Conservation (phyloP, 306 rosid genomes). For the Vicia sativa region DNA sequence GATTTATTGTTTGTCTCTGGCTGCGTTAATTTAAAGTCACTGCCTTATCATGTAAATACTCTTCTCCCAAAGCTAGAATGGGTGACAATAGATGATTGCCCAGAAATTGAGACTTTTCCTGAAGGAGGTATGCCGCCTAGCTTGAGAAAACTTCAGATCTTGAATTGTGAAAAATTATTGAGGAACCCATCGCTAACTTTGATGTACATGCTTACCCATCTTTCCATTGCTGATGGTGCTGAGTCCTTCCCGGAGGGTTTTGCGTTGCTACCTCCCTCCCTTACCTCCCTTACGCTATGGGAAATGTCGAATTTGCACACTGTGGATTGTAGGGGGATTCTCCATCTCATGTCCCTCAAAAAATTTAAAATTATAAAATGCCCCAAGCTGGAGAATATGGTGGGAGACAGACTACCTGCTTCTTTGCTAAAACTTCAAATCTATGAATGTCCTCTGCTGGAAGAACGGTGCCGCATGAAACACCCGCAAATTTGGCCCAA, state of each 20-base stretch:
- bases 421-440: background rate
- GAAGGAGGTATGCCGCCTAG: background rate
- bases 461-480: background rate
- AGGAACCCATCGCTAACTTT: background rate
- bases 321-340: background rate
- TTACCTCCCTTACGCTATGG: background rate
- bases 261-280: background rate
- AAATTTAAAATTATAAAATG: background rate
- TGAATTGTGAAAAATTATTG: background rate
- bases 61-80: background rate
- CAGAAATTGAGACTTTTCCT: background rate
- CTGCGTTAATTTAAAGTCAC: background rate
- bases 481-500: slow-evolving; percentile 13
- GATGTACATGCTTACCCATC: background rate
- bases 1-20: background rate
- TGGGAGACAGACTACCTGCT: background rate
- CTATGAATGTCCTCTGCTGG: background rate
- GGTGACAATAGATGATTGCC: background rate
- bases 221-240: background rate
- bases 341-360: background rate
- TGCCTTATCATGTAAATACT: background rate
- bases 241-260: background rate
- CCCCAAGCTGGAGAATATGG: background rate
- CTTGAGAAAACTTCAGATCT: background rate
- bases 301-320: background rate